Base-by-base conservation (phyloP, 1,139 yeast genomes). In the Protomyces arabidopsidicola region DNA sequence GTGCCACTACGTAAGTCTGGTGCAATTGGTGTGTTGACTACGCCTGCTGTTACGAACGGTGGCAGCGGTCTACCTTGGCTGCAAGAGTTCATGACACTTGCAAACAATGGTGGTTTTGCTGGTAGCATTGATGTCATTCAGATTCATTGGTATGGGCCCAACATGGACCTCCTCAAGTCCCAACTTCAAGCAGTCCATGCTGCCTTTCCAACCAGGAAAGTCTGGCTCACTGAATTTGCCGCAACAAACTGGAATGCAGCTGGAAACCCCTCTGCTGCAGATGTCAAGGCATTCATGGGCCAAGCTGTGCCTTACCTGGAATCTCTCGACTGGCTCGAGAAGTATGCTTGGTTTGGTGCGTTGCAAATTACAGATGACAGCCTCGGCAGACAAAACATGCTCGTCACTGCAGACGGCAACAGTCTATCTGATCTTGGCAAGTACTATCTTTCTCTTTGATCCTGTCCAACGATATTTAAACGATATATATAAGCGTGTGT, bases 161-260 rank as follows among this genome's bases (percentile, higher is more conserved):
- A 18, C 24, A 27, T 55, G 48, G 22, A 38, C n/a, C 53, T 51
- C n/a, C 35, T 63, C 45, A 38, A 63, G 48, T 48, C 55, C n/a
- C 56, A 54, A 38, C 50, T 63, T 38, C 34, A 50, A 35, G 54
- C 56, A 42, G 20, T 63, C n/a, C 55, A 58, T 45, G 42, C 64
- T 53, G 48, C 60, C 24, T 63, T 57, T 51, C 63, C 63, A 27
- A 18, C 48, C 24, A 5, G 22, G 24, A 42, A 42, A 20, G 53
- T 63, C 51, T 63, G 65, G 65, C 34, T 63, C 55, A 63, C 64
- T 38, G 65, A 63, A 35, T 45, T 63, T 36, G 65, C 65, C 31
- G 59, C 64, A 34, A 63, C 65, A 5, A 59, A 59, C 31, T 63
- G 65, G 65, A 45, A 38, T 34, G 60, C 55, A 22, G 54, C 56